Evolutionary conservation across 2,329 filamentous ascomycete genomes (phyloP), one percentile per base, ranked within the genome.

Genomic region (Epichloe scottii): DNA sequence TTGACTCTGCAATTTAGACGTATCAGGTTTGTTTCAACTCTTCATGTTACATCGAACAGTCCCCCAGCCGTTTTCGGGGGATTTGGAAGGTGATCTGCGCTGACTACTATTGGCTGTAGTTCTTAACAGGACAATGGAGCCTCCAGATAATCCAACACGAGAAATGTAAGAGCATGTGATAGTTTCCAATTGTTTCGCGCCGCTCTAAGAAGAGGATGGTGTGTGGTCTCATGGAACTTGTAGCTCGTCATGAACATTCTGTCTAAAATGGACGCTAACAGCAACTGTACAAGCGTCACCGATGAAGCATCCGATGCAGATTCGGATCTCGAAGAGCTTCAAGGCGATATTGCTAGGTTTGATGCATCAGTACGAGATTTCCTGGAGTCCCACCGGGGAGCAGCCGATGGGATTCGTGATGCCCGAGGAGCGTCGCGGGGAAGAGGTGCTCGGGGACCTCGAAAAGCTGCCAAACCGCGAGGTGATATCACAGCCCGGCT

Each of bases 401-500:
- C 60, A 17, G 46, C 51, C 38, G 56, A 59, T 17, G 48, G 54
- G 7, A 51, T 57, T 4, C 52, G 53, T 17, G 53, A 56, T 4
- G 34, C 30, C 17, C 58, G 60, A 12, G 56, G 61, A 38, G 57
- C 53, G 5, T 40, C 51, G 21, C 60, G 62, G 26, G 62, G 60
- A 17, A 59, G 60, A 50, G 60, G 68, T 30, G 52, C 63, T 44
- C 64, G 70, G 14, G 76, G 76, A 6, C 76, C 76, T 26, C 71
- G 77, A 17, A 80, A 82, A 62, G 76, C 80, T 23, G 81, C 79
- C 8, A 84, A 87, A 62, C 84, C 82, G 15, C 79, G 82, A 43
- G 80, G 76, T 40, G 82, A 89, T 57, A 87, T 89, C 63, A 87
- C 84, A 59, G 72, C 78, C 40, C 72, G 83, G 41, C 73, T 89